A percentile compares a stretch with the other conserved stretches of the same genome.
Evolutionary conservation across 2,329 filamentous ascomycete genomes (phyloP).

Genomic region (Pseudogymnoascus sp.): DNA sequence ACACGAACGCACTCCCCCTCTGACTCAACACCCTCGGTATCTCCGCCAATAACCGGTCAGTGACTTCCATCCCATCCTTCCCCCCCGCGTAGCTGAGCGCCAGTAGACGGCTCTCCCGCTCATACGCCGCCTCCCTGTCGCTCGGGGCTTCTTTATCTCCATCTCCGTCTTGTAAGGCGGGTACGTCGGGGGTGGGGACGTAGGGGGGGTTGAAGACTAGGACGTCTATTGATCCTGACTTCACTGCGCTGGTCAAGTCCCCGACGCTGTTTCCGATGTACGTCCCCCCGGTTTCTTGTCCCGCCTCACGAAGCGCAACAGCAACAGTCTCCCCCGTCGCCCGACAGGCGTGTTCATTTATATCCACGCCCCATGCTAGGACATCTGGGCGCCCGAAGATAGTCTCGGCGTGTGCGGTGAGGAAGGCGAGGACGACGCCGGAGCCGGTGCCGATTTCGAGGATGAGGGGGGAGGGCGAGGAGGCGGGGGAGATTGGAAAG

Average conservation of each 20-base stretch:
- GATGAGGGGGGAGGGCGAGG: constrained; percentile 52
- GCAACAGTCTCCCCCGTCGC: constrained; percentile 66
- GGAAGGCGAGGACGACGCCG: constrained; percentile 86
- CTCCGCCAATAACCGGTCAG: constrained; percentile 66
- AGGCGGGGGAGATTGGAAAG: constrained; percentile 42
- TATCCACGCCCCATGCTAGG: constrained; percentile 71
- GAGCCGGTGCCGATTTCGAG: constrained; percentile 88
- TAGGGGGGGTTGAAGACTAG: constrained; percentile 97
- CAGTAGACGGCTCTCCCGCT: constrained; percentile 76
- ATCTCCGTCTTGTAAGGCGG: constrained; percentile 39
- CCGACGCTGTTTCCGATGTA: constrained; percentile 64
- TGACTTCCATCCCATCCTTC: constrained; percentile 87
- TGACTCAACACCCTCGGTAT: constrained; percentile 60
- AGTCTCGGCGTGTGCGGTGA: constrained; percentile 63
- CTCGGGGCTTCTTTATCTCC: constrained; percentile 23
- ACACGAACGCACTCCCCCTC: constrained; percentile 77
- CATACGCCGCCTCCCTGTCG: constrained; percentile 46
- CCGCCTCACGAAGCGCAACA: constrained; percentile 41
- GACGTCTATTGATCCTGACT: constrained; percentile 33
- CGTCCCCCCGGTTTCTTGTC: constrained; percentile 25
- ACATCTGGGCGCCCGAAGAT: constrained; percentile 70
- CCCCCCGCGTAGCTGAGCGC: constrained; percentile 87
- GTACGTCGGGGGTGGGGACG: constrained; percentile 76
- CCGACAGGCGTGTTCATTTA: constrained; percentile 76
- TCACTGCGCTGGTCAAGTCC: constrained; percentile 61